phyloP scores from a whole-genome alignment of 495 filamentous ascomycete species.

The Platismatia glauca region DNA sequence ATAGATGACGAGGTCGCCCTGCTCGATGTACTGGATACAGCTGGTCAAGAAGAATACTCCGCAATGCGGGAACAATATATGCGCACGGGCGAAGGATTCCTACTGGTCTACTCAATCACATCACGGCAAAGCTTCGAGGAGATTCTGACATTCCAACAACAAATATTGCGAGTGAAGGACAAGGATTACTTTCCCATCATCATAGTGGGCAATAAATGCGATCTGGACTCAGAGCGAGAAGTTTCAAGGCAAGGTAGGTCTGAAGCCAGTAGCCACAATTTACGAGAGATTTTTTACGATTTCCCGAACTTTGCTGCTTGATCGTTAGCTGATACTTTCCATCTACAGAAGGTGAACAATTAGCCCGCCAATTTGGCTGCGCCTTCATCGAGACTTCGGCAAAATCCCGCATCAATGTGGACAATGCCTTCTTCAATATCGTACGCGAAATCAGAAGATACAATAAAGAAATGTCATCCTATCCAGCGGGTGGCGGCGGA shows the following conservation, averaged over 20 bases:
- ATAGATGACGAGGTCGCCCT: slow-evolving; percentile 97
- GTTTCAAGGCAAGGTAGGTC: slow-evolving; percentile 81
- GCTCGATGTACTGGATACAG: slow-evolving; percentile 95
- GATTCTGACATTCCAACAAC: slow-evolving; percentile 96
- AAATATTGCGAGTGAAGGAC: slow-evolving; percentile 96
- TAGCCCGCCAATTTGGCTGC: slow-evolving; percentile 83
- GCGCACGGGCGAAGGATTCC: slow-evolving; percentile 96
- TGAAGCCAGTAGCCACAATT: slow-evolving; percentile 6
- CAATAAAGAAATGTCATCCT: slow-evolving; percentile 92
- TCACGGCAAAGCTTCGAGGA: slow-evolving; percentile 96
- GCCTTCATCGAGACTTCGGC: slow-evolving; percentile 99
- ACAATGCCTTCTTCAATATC: slow-evolving; percentile 96
- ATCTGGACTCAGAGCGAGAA: slow-evolving; percentile 84
- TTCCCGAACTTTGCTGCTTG: not conserved
- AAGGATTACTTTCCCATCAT: slow-evolving; percentile 99
- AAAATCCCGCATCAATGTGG: slow-evolving; percentile 95
- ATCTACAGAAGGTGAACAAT: slow-evolving; percentile 70
- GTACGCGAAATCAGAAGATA: slow-evolving; percentile 95
- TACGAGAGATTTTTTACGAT: not conserved
- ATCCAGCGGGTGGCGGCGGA: slow-evolving; percentile 58
- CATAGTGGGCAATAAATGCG: slow-evolving; percentile 98
- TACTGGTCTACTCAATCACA: slow-evolving; percentile 96
- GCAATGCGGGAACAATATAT: slow-evolving; percentile 99
- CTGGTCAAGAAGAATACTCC: slow-evolving; percentile 97
- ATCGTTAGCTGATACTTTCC: not conserved